Evolutionary conservation across 495 filamentous ascomycete species (phyloP), one percentile per base, ranked within the genome.

Genomic region (Neurospora sp.): DNA sequence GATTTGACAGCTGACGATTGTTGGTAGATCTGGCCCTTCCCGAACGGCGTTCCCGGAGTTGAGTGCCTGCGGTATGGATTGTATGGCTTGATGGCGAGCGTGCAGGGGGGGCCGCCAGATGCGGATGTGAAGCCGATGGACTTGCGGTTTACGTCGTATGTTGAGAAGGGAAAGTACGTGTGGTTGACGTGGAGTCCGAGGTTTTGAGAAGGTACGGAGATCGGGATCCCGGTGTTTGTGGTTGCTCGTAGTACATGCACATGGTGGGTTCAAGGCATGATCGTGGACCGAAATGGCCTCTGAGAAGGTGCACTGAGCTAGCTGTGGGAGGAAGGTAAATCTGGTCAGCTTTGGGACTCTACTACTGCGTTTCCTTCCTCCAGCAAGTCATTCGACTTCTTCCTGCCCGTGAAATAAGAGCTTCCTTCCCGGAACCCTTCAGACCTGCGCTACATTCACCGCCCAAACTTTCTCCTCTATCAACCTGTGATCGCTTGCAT

Each of bases 11-110:
- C 9, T 73, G 72, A 5, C 24, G 11, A 59, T 28, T 28, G 48
- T 15, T 9, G 43, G 43, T 59, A 74, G 73, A 69, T 72, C n/a
- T 79, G 76, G 76, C 78, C 74, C 21, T 79, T 42, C 36, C 74
- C 76, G 3, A 79, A 76, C 59, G 71, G 74, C 8, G 72, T 78
- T 37, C 76, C 78, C 0, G 72, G 70, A 24, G 59, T 73, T 11
- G 70, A 75, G 28, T 72, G 71, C 28, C 72, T 79, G 17, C 69
- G 76, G 4, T 76, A 62, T 28, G 75, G 76, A 4, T 71, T 76
- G 70, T 78, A 78, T 71, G 78, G 78, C 28, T 69, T 79, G 31
- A 79, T 78, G 78, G 74, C 72, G 5, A 78, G 69, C 36, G 37
- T 11, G 9, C 70, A 17, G 3, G 45, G 45, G 1, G 71, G 69